Evolutionary conservation across 164 flowering plant genomes (phyloP).

Genomic region (Vitis amurensis): DNA sequence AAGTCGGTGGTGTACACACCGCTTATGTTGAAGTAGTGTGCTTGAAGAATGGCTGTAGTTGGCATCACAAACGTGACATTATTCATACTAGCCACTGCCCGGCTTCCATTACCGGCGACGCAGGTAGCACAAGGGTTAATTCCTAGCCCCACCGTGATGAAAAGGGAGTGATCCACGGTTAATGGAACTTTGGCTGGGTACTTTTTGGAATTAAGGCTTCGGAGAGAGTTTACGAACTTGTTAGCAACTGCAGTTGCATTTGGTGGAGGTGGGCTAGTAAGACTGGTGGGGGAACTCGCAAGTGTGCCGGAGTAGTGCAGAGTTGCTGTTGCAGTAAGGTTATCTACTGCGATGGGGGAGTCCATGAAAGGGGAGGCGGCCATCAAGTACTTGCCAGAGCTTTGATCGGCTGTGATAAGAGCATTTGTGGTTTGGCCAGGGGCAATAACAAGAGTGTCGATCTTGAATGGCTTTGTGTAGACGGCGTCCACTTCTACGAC

Average conservation of each 20-base stretch:
- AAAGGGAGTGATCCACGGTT: slow-evolving; percentile 48
- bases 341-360: slow-evolving; percentile 66
- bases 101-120: slow-evolving; percentile 54
- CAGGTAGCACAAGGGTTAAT: slow-evolving; percentile 67
- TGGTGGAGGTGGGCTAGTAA: slow-evolving; percentile 47
- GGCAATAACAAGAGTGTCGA: slow-evolving; percentile 54
- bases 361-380: slow-evolving; percentile 82
- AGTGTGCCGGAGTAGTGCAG: slow-evolving; percentile 67
- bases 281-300: slow-evolving; percentile 30
- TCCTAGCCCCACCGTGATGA: slow-evolving; percentile 69
- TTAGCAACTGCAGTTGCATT: slow-evolving; percentile 64
- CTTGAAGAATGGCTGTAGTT: slow-evolving; percentile 59
- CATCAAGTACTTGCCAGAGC: slow-evolving; percentile 52
- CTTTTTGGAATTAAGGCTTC: slow-evolving; percentile 57
- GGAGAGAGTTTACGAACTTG: slow-evolving; percentile 51
- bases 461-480: slow-evolving; percentile 68
- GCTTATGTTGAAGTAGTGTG: slow-evolving; percentile 60
- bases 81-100: slow-evolving; percentile 59
- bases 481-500: slow-evolving; percentile 72
- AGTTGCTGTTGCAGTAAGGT: slow-evolving; percentile 62
- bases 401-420: slow-evolving; percentile 45
- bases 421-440: slow-evolving; percentile 90
- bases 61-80: slow-evolving; percentile 82
- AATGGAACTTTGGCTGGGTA: slow-evolving; percentile 68
- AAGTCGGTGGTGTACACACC: slow-evolving; percentile 81